Evolutionary conservation across 2,329 filamentous ascomycete genomes (phyloP).

Genomic region (Pseudodiploospora longispora): DNA sequence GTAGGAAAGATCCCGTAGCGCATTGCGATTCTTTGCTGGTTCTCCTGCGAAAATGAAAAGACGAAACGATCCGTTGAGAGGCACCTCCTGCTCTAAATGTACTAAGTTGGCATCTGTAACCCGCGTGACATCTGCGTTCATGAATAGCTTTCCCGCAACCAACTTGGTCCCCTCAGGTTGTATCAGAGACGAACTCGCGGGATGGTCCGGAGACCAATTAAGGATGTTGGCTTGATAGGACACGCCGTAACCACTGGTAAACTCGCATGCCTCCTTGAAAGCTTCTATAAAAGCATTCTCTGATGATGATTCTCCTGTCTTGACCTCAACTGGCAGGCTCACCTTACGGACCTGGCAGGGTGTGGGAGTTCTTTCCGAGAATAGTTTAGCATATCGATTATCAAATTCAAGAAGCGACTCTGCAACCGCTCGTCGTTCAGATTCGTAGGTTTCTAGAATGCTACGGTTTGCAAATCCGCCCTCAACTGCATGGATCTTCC

Average conservation of each 20-base stretch:
- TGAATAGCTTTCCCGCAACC: constrained; percentile 66
- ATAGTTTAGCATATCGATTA: constrained; percentile 80
- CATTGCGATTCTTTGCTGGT: constrained; percentile 48
- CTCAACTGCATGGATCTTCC: constrained; percentile 93
- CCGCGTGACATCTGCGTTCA: constrained; percentile 73
- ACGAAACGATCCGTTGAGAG: constrained; percentile 79
- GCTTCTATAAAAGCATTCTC: constrained; percentile 74
- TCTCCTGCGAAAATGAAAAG: constrained; percentile 79
- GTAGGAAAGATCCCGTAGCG: constrained; percentile 61
- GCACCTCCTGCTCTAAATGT: constrained; percentile 82
- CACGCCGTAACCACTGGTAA: constrained; percentile 87
- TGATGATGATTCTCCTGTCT: constrained; percentile 46
- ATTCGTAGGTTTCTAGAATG: constrained; percentile 77
- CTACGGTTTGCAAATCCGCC: constrained; percentile 67
- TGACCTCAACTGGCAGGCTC: too few relatives aligned
- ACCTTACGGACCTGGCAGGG: constrained; percentile 52
- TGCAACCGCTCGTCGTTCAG: constrained; percentile 75
- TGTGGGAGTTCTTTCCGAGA: constrained; percentile 69
- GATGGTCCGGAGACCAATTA: constrained; percentile 73
- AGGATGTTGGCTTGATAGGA: constrained; percentile 73
- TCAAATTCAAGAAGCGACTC: constrained; percentile 82
- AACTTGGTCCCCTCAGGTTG: constrained; percentile 58
- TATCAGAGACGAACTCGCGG: constrained; percentile 62
- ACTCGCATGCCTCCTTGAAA: constrained; percentile 87
- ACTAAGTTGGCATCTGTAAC: constrained; percentile 85